phyloP scores from a whole-genome alignment of 208 protist genomes.

The Trypanosomatidae sp. region DNA sequence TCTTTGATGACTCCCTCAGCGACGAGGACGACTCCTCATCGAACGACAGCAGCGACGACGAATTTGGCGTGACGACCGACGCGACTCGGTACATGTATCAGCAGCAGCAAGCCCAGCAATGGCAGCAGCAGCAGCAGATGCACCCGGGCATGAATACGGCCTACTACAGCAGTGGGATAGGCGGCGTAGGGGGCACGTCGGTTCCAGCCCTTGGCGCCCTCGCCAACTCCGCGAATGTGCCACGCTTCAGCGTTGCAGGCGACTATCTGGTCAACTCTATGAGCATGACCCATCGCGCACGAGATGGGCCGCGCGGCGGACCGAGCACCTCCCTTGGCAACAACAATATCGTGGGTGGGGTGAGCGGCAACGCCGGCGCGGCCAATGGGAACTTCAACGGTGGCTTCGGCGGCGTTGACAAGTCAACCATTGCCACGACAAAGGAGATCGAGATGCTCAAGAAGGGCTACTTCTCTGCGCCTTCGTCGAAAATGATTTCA shows the following conservation, averaged over 20 bases:
- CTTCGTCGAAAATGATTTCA: conserved; percentile 53
- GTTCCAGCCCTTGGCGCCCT: conserved; percentile 14
- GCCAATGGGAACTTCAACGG: neutral
- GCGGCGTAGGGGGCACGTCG: conserved; percentile 10
- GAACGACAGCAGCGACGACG: conserved; percentile 49
- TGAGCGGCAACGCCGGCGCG: conserved; percentile 4
- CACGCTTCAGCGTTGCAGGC: conserved; percentile 19
- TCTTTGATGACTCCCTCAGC: conserved; percentile 48
- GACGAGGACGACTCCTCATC: conserved; percentile 37
- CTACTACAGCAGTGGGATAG: conserved; percentile 7
- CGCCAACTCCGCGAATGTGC: conserved; percentile 16
- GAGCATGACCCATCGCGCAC: conserved; percentile 1
- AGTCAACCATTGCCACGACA: conserved; percentile 22
- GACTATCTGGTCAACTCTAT: conserved; percentile 27
- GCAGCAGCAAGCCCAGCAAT: conserved; percentile 16
- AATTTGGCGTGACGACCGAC: conserved; percentile 30
- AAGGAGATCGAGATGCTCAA: conserved; percentile 35
- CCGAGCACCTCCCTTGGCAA: conserved; percentile 16
- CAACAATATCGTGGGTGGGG: conserved; percentile 5
- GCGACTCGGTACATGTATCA: conserved; percentile 29
- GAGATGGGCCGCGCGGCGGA: conserved; percentile 16
- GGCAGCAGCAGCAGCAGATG: conserved; percentile 16
- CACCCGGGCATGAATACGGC: conserved; percentile 15
- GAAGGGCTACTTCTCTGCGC: conserved; percentile 35
- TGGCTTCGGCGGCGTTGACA: neutral